These are phyloP conservation scores for Cutaneotrichosporon sp. DNA, from an alignment of 1,284 basidiomycete species.

Conservation along the genomic window DNA sequence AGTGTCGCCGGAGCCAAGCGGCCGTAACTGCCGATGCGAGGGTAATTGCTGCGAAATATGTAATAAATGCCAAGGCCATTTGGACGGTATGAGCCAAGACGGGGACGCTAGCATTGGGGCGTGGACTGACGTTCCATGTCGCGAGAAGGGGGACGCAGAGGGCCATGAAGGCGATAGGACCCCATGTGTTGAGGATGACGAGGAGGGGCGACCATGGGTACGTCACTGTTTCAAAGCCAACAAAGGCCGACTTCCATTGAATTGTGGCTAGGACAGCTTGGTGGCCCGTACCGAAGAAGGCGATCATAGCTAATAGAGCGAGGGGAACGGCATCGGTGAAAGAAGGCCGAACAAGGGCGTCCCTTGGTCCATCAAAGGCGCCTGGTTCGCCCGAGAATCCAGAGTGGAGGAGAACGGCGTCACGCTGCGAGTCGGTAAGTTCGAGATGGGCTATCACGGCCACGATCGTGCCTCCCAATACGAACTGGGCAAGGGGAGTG, in stretches of 20 bases:
- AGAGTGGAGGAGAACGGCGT: slow-evolving; percentile 60
- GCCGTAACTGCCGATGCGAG: slow-evolving; percentile 72
- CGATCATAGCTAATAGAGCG: slow-evolving; percentile 69
- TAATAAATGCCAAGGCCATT: slow-evolving; percentile 63
- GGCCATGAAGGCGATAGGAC: slow-evolving; percentile 65
- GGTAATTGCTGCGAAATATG: slow-evolving; percentile 69
- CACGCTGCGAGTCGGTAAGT: slow-evolving; percentile 72
- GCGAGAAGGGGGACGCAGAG: slow-evolving; percentile 71
- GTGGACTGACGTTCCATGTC: slow-evolving; percentile 82
- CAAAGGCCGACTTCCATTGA: slow-evolving; percentile 93
- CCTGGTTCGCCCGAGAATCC: slow-evolving; percentile 39
- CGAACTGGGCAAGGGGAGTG: slow-evolving; percentile 79
- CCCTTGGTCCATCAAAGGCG: slow-evolving; percentile 52
- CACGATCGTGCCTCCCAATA: slow-evolving; percentile 64
- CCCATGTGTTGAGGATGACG: slow-evolving; percentile 78
- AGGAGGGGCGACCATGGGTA: slow-evolving; percentile 76
- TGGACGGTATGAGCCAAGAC: slow-evolving; percentile 54
- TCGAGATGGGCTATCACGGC: slow-evolving; percentile 73
- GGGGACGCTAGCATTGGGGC: slow-evolving; percentile 43
- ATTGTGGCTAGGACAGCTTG: slow-evolving; percentile 85
- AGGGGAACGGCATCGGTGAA: slow-evolving; percentile 72
- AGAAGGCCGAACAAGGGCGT: slow-evolving; percentile 53
- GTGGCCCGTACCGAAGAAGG: slow-evolving; percentile 88
- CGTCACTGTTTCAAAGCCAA: slow-evolving; percentile 65
- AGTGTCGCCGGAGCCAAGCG: slow-evolving; percentile 75